A percentile compares a stretch with the other conserved stretches of the same genome.
phyloP scores from a whole-genome alignment of 1,139 yeast species.

The Kurtzmaniella quercitrusa region DNA sequence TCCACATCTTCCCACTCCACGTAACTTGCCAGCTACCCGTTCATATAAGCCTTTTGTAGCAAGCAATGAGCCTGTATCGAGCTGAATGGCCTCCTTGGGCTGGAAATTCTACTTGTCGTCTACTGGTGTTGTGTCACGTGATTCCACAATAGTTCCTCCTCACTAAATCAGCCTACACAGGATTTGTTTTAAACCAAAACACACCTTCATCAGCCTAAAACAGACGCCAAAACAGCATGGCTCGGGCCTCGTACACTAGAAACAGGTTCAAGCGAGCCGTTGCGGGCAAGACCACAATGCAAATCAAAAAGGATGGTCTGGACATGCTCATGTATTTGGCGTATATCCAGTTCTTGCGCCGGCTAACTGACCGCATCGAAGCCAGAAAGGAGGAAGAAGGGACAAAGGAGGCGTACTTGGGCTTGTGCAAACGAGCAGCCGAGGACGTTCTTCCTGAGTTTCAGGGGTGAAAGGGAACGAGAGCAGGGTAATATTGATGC shows the following conservation, averaged over 20 bases:
- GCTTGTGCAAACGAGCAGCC: slow-evolving; percentile 26
- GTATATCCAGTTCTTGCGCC: slow-evolving; percentile 42
- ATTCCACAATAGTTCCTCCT: no score
- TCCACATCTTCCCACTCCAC: no score
- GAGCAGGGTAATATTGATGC: no score
- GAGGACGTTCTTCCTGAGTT: slow-evolving; percentile 17
- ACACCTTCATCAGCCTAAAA: no score
- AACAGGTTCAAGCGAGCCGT: slow-evolving; percentile 15
- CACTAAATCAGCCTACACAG: no score
- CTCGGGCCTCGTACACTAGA: slow-evolving; percentile 3
- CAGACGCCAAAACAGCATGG: not conserved
- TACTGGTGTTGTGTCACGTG: no score
- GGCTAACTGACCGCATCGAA: slow-evolving; percentile 29
- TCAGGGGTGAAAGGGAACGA: slow-evolving; percentile 13
- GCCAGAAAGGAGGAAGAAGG: slow-evolving; percentile 25
- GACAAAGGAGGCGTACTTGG: slow-evolving; percentile 27
- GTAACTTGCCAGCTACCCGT: no score
- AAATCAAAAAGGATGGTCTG: slow-evolving; percentile 33
- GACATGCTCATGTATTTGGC: slow-evolving; percentile 46
- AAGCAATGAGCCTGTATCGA: no score
- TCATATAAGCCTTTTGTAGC: no score
- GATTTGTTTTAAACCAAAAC: no score
- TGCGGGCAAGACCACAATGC: slow-evolving; percentile 14
- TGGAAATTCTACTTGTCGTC: no score
- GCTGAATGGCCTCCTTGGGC: no score